These are phyloP conservation scores for Oryza australiensis DNA, from an alignment of 176 grass and related monocot species.

Conservation along the genomic window DNA sequence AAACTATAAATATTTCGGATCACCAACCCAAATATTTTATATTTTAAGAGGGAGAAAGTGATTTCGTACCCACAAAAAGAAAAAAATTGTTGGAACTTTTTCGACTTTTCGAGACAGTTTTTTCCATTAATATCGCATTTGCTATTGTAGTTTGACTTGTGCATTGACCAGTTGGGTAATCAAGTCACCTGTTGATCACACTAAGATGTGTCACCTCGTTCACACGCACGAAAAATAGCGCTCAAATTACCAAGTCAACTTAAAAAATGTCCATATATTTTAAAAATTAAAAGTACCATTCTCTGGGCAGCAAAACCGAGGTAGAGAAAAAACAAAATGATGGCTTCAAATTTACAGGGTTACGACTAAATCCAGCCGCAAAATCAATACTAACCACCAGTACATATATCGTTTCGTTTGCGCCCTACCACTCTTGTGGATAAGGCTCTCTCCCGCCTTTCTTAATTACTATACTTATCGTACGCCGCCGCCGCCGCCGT, in stretches of 20 bases:
- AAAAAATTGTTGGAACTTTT: too few species aligned
- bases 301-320: not conserved
- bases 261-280: not conserved
- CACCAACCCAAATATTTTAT: too few species aligned
- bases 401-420: conserved; percentile 30
- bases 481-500: conserved; percentile 14
- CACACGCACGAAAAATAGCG: not conserved
- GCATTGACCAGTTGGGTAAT: not conserved
- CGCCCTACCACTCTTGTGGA: conserved; percentile 22
- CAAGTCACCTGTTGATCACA: not conserved
- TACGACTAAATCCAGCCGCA: conserved; percentile 21
- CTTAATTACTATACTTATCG: conserved; percentile 32
- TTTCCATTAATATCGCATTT: not conserved
- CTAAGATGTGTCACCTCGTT: not conserved
- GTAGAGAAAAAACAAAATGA: not conserved
- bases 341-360: not conserved
- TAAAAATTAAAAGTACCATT: not conserved
- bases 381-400: conserved; percentile 30
- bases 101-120: not conserved
- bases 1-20: too few species aligned
- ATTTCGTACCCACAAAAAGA: too few species aligned
- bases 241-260: not conserved
- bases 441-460: conserved; percentile 27
- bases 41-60: too few species aligned
- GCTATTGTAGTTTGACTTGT: not conserved